Percentiles rank a stretch among this genome's conserved stretches.
phyloP scores from a whole-genome alignment of 2,329 filamentous ascomycete species.

The Ophiostoma pallidulum region DNA sequence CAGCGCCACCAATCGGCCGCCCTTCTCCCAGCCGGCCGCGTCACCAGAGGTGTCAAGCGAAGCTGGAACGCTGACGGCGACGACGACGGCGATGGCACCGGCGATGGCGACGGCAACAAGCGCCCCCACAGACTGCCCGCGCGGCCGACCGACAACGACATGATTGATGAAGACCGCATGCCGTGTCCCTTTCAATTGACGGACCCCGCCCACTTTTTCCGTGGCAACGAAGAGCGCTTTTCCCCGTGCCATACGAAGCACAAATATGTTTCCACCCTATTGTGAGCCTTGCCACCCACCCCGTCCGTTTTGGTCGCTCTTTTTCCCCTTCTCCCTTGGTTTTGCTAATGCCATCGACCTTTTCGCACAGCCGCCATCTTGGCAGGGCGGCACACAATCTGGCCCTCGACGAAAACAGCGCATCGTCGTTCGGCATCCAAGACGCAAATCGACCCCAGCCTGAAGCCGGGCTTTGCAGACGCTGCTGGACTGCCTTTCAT shows the following conservation, averaged over 20 bases:
- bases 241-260: conserved; percentile 25
- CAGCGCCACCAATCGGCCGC: no score
- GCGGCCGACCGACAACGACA: neutral
- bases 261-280: conserved; percentile 25
- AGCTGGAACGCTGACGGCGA: neutral
- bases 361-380: conserved; percentile 22
- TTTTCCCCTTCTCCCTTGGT: neutral
- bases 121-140: neutral
- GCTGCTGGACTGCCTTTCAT: conserved; percentile 24
- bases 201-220: conserved; percentile 19
- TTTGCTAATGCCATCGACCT: conserved; percentile 1
- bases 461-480: conserved; percentile 24
- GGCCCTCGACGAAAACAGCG: conserved; percentile 17
- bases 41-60: neutral
- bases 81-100: conserved; percentile 1
- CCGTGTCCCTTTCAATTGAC: conserved; percentile 17
- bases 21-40: neutral
- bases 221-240: conserved; percentile 22
- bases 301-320: no score
- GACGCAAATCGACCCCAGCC: conserved; percentile 20
- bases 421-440: conserved; percentile 24
- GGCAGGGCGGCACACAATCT: conserved; percentile 25
- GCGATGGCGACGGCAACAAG: neutral
- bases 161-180: conserved; percentile 21
- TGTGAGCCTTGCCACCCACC: conserved; percentile 19